A percentile compares a stretch with the other conserved stretches of the same genome.
phyloP scores from a whole-genome alignment of 2,329 filamentous ascomycete species.

The Nakataea oryzae region DNA sequence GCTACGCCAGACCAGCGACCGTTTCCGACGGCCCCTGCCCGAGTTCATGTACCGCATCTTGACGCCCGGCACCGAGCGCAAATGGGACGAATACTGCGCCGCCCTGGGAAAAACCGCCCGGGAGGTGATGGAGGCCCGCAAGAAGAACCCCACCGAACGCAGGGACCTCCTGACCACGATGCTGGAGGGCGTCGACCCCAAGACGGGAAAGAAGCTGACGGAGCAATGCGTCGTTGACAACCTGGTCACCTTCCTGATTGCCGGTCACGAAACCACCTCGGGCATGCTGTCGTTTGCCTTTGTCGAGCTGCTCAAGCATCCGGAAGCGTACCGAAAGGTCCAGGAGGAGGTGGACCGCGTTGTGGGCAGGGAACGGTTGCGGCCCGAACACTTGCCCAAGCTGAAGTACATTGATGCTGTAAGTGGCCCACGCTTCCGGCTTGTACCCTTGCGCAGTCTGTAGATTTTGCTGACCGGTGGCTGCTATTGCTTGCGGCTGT shows the following conservation, averaged over 20 bases:
- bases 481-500: background rate
- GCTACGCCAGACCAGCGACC: background rate
- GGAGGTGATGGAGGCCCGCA: slow-evolving; percentile 50
- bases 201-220: slow-evolving; percentile 52
- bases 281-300: slow-evolving; percentile 56
- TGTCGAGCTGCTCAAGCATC: slow-evolving; percentile 55
- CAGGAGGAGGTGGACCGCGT: slow-evolving; percentile 60
- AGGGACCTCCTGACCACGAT: slow-evolving; percentile 63
- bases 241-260: slow-evolving; percentile 63
- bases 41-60: background rate
- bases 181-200: slow-evolving; percentile 55
- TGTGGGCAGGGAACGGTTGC: slow-evolving; percentile 45
- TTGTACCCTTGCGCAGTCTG: background rate
- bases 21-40: slow-evolving; percentile 41
- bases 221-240: slow-evolving; percentile 57
- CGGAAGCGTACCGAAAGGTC: slow-evolving; percentile 46
- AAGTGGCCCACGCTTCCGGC: slow-evolving; percentile 9
- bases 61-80: background rate
- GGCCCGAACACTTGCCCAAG: slow-evolving; percentile 49
- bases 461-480: background rate
- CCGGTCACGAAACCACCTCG: slow-evolving; percentile 62
- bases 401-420: slow-evolving; percentile 56
- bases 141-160: slow-evolving; percentile 40
- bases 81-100: slow-evolving; percentile 35
- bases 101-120: slow-evolving; percentile 46